Evolutionary conservation across 73 alveolate species (phyloP), one percentile per base, ranked within the genome.

Genomic region (Uronychia setigera): DNA sequence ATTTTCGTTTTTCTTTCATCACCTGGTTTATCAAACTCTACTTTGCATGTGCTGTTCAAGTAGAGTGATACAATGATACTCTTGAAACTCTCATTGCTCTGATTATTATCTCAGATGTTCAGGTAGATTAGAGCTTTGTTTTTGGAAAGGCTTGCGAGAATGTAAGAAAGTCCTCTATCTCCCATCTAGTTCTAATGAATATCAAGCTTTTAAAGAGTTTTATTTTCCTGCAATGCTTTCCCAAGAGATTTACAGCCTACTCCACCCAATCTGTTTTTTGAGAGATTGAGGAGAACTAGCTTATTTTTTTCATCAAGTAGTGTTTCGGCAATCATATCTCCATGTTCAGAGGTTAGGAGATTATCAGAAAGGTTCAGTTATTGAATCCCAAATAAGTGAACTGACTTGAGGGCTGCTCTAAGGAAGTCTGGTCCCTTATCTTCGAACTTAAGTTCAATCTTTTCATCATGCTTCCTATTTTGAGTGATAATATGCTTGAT

Each of bases 371-470:
- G 59, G 59, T 76, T 31, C 59, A 76, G 59, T 26, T 76, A 27
- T 5, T 28, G 9, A 5, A 76, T 28, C 29, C 5, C 5, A 5
- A 76, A 29, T 35, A 76, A 58, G 29, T 29, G 19, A 5, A 28
- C 28, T 28, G 59, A 29, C 27, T 76, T 76, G 19, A 76, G 1
- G 29, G 81, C 81, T 26, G 81, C 32, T 27, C 81, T 25, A 28
- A 76, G 59, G 59, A 76, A 76, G 29, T 76, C 81, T 5, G 35
- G 81, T 25, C 81, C 81, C 32, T 31, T 76, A 76, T 76, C 81
- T 27, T 76, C 46, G 32, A 76, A 76, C 25, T 1, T 31, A 1
- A 76, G 81, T 27, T 76, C 19, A 29, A 28, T 29, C n/a, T n/a
- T n/a, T 28, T 25, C 19, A 26, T 76, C 81, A 28, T 76, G 29